A percentile compares a stretch with the other conserved stretches of the same genome.
Conservation (phyloP, 176 grass and related monocot genomes). For the Ampelocalamus luodianensis region DNA sequence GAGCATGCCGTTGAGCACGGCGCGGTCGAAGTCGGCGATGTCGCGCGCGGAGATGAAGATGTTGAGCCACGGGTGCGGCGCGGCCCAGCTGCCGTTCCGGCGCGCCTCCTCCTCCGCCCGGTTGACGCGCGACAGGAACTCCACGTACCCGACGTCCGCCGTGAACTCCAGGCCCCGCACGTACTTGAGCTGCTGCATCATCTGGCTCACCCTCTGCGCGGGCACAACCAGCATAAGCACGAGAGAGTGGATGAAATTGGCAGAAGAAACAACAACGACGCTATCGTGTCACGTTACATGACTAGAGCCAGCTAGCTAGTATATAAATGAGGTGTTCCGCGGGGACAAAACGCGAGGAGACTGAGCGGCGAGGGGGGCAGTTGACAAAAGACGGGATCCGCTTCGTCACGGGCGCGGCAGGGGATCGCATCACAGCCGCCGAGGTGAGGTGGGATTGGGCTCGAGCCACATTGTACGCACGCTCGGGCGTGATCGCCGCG, state of each 20-base stretch:
- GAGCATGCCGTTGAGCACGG: slow-evolving; percentile 70
- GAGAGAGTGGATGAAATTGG: neutral
- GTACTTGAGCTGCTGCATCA: slow-evolving; percentile 65
- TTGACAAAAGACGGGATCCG: slow-evolving; percentile 44
- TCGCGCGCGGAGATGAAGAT: slow-evolving; percentile 71
- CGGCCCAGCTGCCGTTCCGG: slow-evolving; percentile 77
- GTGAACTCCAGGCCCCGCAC: slow-evolving; percentile 76
- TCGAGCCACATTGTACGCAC: slow-evolving; percentile 37
- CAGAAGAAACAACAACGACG: neutral
- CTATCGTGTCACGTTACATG: neutral
- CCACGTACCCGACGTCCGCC: slow-evolving; percentile 72
- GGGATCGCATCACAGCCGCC: slow-evolving; percentile 42
- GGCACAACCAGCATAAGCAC: neutral
- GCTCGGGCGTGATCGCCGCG: neutral
- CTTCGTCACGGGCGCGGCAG: slow-evolving; percentile 44
- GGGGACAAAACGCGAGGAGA: slow-evolving; percentile 27
- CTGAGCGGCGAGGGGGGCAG: neutral
- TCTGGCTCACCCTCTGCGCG: slow-evolving; percentile 43
- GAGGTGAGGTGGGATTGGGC: neutral
- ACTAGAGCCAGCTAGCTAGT: neutral
- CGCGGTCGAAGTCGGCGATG: slow-evolving; percentile 64
- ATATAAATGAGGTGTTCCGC: neutral
- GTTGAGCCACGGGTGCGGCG: slow-evolving; percentile 98
- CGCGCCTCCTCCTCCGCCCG: slow-evolving; percentile 77
- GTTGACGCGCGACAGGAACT: slow-evolving; percentile 88